Evolutionary conservation across 176 grass and related monocot genomes (phyloP).

Genomic region (Cenchrus americanus): DNA sequence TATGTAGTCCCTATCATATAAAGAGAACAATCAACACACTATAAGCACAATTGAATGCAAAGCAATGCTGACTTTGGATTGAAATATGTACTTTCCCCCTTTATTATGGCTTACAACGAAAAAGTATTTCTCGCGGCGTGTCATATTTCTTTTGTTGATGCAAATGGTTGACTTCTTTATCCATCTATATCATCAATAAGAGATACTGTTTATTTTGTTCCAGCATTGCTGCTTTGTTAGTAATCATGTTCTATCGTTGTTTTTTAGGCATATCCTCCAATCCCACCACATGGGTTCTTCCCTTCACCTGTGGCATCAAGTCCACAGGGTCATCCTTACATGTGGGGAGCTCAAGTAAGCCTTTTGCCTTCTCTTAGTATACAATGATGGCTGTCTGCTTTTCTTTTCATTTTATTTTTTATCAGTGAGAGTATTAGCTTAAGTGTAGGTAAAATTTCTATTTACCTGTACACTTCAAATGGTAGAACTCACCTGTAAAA

Average conservation of each 20-base stretch:
- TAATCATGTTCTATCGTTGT: slow-evolving; percentile 27
- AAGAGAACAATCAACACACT: neutral
- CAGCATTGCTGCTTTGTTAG: neutral
- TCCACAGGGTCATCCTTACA: slow-evolving; percentile 90
- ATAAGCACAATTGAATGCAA: neutral
- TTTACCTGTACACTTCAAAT: neutral
- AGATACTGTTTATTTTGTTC: neutral
- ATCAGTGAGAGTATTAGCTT: slow-evolving; percentile 29
- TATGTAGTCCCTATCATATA: neutral
- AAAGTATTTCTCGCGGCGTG: neutral
- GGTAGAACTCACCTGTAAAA: neutral
- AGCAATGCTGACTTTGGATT: neutral
- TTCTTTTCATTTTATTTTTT: slow-evolving; percentile 41
- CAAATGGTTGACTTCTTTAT: slow-evolving; percentile 5
- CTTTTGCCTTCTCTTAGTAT: slow-evolving; percentile 15
- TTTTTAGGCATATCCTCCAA: slow-evolving; percentile 76
- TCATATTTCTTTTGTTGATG: slow-evolving; percentile 4
- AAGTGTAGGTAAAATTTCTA: slow-evolving; percentile 10
- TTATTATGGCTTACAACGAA: neutral
- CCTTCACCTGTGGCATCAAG: slow-evolving; percentile 67
- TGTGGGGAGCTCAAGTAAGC: slow-evolving; percentile 93
- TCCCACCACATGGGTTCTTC: slow-evolving; percentile 92
- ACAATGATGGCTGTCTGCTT: neutral
- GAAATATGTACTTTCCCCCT: neutral
- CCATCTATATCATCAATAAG: slow-evolving; percentile 1